phyloP scores from a whole-genome alignment of 257 asterid species.

The Salvia hispanica region DNA sequence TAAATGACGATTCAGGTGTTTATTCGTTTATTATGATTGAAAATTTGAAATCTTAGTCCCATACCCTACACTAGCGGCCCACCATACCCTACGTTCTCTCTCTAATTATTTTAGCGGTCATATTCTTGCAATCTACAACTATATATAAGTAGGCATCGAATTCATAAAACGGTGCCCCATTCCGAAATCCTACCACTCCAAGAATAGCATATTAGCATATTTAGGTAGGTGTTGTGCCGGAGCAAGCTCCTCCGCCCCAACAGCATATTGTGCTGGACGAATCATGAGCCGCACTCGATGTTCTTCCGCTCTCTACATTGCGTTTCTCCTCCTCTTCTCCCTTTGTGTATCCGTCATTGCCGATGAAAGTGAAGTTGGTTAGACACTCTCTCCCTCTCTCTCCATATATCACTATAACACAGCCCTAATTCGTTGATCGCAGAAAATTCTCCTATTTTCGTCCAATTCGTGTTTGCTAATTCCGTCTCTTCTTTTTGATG shows the following conservation, averaged over 20 bases:
- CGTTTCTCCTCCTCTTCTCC: constrained; percentile 25
- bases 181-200: neutral
- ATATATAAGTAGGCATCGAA: neutral
- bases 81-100: neutral
- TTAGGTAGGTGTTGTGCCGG: too few species aligned
- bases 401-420: neutral
- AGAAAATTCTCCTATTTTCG: neutral
- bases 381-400: neutral
- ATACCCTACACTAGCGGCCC: neutral
- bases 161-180: neutral
- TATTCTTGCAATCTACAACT: neutral
- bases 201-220: neutral
- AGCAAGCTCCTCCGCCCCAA: neutral
- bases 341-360: constrained; percentile 28
- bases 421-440: neutral
- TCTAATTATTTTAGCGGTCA: neutral
- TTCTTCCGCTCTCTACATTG: neutral
- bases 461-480: neutral
- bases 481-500: neutral
- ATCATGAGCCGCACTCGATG: constrained; percentile 23
- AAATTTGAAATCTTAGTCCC: neutral
- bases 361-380: constrained; percentile 37
- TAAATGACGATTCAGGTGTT: neutral
- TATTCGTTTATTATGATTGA: neutral
- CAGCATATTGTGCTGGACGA: neutral